phyloP scores from a whole-genome alignment of 495 filamentous ascomycete species.

The Alectoria sarmentosa region DNA sequence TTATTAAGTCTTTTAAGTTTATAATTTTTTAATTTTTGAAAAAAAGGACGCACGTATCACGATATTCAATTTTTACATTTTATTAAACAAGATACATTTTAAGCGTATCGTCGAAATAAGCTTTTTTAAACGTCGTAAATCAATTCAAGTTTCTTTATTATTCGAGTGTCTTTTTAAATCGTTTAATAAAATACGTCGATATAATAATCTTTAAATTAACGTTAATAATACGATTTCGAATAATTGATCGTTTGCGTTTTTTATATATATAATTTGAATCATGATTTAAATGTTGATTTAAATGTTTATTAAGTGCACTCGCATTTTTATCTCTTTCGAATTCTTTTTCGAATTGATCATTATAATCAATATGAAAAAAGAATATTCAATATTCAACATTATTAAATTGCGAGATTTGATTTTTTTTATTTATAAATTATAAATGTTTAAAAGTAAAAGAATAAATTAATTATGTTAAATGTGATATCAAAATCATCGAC shows the following conservation, averaged over 20 bases:
- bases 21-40: neutral
- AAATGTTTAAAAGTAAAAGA: too few relatives aligned
- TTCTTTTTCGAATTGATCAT: too few relatives aligned
- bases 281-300: too few relatives aligned
- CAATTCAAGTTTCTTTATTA: neutral
- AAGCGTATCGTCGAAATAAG: neutral
- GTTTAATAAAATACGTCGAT: neutral
- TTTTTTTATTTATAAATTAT: too few relatives aligned
- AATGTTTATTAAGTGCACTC: too few relatives aligned
- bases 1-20: neutral
- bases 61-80: neutral
- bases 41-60: neutral
- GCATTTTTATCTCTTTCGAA: too few relatives aligned
- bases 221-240: neutral
- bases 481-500: too few relatives aligned
- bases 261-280: neutral
- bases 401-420: too few relatives aligned
- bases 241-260: neutral
- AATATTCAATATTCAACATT: too few relatives aligned
- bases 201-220: neutral
- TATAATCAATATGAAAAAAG: too few relatives aligned
- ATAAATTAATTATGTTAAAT: too few relatives aligned
- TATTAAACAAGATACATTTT: neutral
- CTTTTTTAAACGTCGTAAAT: neutral
- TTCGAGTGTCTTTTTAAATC: neutral